A percentile compares a stretch with the other conserved stretches of the same genome.
These are phyloP conservation scores for Jimgerdemannia lactiflua DNA, from an alignment of 192 early-diverging fungal genomes.

Conservation along the genomic window DNA sequence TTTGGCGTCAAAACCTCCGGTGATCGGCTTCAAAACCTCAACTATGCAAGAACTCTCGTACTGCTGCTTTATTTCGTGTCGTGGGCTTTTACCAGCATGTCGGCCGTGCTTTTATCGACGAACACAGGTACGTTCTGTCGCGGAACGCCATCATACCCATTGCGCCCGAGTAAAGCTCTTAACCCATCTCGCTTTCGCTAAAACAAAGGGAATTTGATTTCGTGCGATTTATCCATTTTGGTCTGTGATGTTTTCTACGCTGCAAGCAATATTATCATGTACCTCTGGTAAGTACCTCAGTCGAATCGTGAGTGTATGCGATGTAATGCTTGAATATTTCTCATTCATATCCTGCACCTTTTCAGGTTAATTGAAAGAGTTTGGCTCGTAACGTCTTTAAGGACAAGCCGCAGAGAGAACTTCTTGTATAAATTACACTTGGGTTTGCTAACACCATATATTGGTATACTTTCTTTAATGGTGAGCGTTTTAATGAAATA, in stretches of 20 bases:
- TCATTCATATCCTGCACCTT: not conserved
- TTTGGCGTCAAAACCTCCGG: conserved; percentile 39
- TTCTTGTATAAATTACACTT: conserved; percentile 26
- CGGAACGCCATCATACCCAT: not conserved
- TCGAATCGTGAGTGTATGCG: no score
- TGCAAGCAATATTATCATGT: conserved; percentile 36
- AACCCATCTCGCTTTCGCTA: not conserved
- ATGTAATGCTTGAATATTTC: not conserved
- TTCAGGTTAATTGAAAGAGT: no score
- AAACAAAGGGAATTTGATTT: conserved; percentile 26
- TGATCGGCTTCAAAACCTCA: conserved; percentile 29
- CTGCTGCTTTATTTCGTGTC: conserved; percentile 36
- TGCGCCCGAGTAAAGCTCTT: not conserved
- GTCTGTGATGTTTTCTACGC: conserved; percentile 39
- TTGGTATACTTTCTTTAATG: conserved; percentile 29
- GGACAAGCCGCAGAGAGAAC: conserved; percentile 17
- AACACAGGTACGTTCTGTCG: conserved; percentile 44
- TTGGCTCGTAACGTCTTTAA: conserved; percentile 19
- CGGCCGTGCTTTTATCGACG: conserved; percentile 37
- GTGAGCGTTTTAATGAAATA: conserved; percentile 12
- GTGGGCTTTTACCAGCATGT: conserved; percentile 40
- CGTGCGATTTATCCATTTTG: conserved; percentile 37
- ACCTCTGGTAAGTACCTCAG: conserved; percentile 19
- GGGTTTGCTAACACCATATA: conserved; percentile 23
- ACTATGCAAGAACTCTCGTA: conserved; percentile 41